Base-by-base conservation (phyloP, 2,329 filamentous ascomycete genomes). In the Fusarium burgessii region DNA sequence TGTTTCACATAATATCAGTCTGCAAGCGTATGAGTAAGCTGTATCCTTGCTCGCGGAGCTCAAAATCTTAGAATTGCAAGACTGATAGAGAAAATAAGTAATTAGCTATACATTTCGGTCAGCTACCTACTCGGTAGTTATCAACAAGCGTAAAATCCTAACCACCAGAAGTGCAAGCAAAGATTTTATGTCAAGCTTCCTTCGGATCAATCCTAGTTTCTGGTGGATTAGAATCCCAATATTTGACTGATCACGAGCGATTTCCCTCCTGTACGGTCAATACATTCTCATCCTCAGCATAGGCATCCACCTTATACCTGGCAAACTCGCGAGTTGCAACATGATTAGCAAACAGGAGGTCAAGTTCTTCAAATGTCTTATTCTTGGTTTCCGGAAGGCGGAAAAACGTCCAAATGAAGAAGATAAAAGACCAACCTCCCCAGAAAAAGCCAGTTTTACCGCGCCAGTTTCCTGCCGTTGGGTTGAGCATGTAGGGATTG, bases 341-440 rank as follows among this genome's bases (percentile, higher is more conserved):
- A 38, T 73, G 76, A n/a, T 77, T 77, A 43, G 83, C 81, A 73
- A 89, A 89, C 27, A 89, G 67, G n/a, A 84, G 80, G 58, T 88
- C 86, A 11, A 89, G 79, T 76, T 89, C 86, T 68, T 86, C 85
- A 54, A 87, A 84, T 0, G 84, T 85, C 33, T 67, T 70, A 25
- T 55, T 42, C 43, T 69, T 84, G 1, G 85, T 83, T 75, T 89
- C 87, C 5, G 85, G 86, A 12, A 87, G 76, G 18, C 83, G 84
- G 73, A 86, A 86, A 69, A 80, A 87, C 1, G 84, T 81, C 81
- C 87, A 89, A 2, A 83, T 71, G 7, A 86, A 80, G 25, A 71
- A 68, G 9, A 58, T 41, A 45, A 69, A 54, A 23, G 42, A 56
- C 27, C 55, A 84, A 79, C 76, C 78, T 2, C 77, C 80, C 81